Base-by-base conservation (phyloP, 179 eudicot genomes). In the Vitellaria paradoxa region DNA sequence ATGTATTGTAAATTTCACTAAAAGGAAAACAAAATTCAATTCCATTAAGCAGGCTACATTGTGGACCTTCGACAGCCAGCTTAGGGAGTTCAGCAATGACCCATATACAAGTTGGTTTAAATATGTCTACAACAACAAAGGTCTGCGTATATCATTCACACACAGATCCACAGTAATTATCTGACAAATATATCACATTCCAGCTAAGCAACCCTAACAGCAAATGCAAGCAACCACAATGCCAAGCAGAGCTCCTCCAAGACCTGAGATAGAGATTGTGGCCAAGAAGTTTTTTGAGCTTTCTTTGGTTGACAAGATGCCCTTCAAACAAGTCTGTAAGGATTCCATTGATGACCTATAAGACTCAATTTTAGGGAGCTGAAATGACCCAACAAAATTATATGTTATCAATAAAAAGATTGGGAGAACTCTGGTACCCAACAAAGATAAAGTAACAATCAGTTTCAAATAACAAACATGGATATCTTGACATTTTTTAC, bases 201-300 rank as follows among this genome's bases (percentile, higher is more conserved):
- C 81, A 80, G 79, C 73, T 63, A 84, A 73, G 84, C 86, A 77
- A 69, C 89, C 82, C 69, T 87, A 91, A 76, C 95, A 90, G 68
- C 94, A 93, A 71, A 83, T 80, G 79, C 89, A 91, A 68, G 98
- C 97, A 37, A 93, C 97, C 37, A 78, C 75, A 17, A 93, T 88
- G 26, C 98, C 97, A 1, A 94, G 89, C 62, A 94, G 49, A 80
- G 98, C 98, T 70, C 97, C 98, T 14, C 92, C 97, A 73, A 89
- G 37, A 94, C 97, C 84, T 94, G 97, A 7, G 87, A 89, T 21
- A 92, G 97, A 46, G 97, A n/a, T n/a, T 93, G 88, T 93, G 97
- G 49, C 97, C 98, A 49, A 94, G 97, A 76, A 94, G 94, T 73
- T 91, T 97, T 85, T 94, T 94, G 59, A 94, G 97, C 90, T 94